Base-by-base conservation (phyloP, 495 filamentous ascomycete genomes). In the Patellaria atrata region DNA sequence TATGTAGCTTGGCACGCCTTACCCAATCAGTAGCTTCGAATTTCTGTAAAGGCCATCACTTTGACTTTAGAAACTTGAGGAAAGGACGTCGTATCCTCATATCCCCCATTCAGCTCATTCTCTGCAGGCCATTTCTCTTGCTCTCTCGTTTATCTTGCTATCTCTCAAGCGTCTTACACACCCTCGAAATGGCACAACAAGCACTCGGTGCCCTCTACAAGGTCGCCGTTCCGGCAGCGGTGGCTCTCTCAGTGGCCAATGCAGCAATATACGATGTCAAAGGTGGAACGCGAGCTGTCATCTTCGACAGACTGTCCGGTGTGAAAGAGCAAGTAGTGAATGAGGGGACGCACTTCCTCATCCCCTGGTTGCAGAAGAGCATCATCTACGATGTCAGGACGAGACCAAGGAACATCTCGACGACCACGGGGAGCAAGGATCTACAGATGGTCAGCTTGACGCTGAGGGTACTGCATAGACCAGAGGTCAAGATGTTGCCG, bases 381-480 rank as follows among this genome's bases (percentile, higher is more conserved):
- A 91, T 99, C 59, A 67, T 93, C 57, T 99, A 89, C 64, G 89
- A 99, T 65, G 91, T 99, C 40, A 82, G 89, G 41, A 96, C 89
- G 27, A 91, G 91, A 70, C 89, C 89, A 30, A 70, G 89, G 48
- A 94, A 87, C 53, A 94, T 99, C 61, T 77, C 76, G 11, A 99
- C 89, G n/a, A 96, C 87, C 10, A 99, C 89, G 8, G 89, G 89
- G 36, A 85, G 78, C 68, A 99, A 99, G 72, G 89, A 99, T 63
- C 57, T 99, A 61, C 89, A 99, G 71, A 99, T 99, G 89, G 89
- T 99, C 55, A 93, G 82, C 69, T 69, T 99, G 70, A 99, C 89
- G 22, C 67, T 99, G 48, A 74, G 89, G 50, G 89, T 99, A 35
- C 61, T 99, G 56, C 89, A 96, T 64, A 70, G 89, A 41, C 89